Percentiles rank a stretch among this genome's conserved stretches.
Evolutionary conservation across 2,329 filamentous ascomycete species (phyloP).

Genomic region (Fusarium longipes): DNA sequence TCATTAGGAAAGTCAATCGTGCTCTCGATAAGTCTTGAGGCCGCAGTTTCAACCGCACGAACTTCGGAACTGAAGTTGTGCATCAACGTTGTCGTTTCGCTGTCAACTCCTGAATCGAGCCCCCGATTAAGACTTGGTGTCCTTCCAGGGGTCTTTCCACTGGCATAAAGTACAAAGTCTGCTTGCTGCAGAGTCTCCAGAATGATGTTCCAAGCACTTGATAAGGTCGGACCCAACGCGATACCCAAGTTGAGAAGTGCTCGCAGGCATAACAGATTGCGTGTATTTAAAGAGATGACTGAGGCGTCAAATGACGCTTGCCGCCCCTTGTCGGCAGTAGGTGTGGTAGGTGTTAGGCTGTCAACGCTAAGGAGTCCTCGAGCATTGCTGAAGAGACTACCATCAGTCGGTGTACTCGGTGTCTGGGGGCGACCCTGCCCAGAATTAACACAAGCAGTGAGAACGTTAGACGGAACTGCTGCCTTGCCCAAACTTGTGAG

Average conservation of each 20-base stretch:
- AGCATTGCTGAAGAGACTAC: slow-evolving; percentile 75
- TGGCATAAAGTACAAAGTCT: slow-evolving; percentile 83
- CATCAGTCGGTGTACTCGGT: slow-evolving; percentile 61
- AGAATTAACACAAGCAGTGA: slow-evolving; percentile 68
- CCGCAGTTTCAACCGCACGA: slow-evolving; percentile 87
- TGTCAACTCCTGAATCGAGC: slow-evolving; percentile 61
- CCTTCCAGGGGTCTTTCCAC: slow-evolving; percentile 64
- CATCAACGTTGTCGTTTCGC: slow-evolving; percentile 63
- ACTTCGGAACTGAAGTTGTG: slow-evolving; percentile 83
- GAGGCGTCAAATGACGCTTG: slow-evolving; percentile 68
- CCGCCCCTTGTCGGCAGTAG: slow-evolving; percentile 67
- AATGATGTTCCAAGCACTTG: slow-evolving; percentile 88
- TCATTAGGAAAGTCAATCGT: slow-evolving; percentile 89
- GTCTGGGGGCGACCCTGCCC: slow-evolving; percentile 57
- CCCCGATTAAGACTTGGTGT: slow-evolving; percentile 61
- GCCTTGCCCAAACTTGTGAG: slow-evolving; percentile 93
- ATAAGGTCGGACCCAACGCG: slow-evolving; percentile 88
- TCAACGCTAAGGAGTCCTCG: slow-evolving; percentile 80
- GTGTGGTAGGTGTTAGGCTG: slow-evolving; percentile 69
- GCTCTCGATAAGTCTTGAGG: slow-evolving; percentile 87
- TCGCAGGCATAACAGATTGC: slow-evolving; percentile 89
- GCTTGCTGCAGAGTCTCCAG: slow-evolving; percentile 93
- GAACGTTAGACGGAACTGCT: slow-evolving; percentile 84
- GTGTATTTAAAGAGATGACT: slow-evolving; percentile 75
- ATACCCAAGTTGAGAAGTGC: slow-evolving; percentile 96